A percentile compares a stretch with the other conserved stretches of the same genome.
Evolutionary conservation across 2,329 filamentous ascomycete genomes (phyloP).

Genomic region (Venturia oleaginea): DNA sequence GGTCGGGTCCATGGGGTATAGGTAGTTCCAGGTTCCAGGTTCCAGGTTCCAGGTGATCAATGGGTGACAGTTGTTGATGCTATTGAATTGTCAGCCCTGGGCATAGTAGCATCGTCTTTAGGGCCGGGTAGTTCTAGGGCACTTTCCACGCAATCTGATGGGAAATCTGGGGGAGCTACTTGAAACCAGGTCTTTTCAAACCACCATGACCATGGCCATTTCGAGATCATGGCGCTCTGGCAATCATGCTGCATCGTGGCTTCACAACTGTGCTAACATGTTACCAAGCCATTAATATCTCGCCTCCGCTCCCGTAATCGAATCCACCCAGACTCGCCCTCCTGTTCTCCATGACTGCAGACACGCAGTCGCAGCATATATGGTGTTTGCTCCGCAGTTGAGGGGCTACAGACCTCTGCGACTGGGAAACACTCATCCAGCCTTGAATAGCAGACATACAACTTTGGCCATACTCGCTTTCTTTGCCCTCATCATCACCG

Average conservation of each 20-base stretch:
- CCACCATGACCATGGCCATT: not conserved
- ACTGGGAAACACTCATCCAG: constrained; percentile 7
- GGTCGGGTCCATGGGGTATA: no score
- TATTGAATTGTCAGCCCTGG: no score
- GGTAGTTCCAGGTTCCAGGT: no score
- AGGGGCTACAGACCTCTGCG: constrained; percentile 12
- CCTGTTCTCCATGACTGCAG: not conserved
- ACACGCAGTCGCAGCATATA: not conserved
- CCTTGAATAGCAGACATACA: not conserved
- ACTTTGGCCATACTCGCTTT: not conserved
- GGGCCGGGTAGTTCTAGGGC: not conserved
- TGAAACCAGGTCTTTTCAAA: not conserved
- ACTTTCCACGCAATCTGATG: no score
- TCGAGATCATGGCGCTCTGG: no score
- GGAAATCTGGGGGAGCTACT: no score
- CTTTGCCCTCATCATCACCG: not conserved
- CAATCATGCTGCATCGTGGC: no score
- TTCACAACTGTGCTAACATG: no score
- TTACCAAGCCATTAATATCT: no score
- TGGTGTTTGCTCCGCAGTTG: constrained; percentile 13
- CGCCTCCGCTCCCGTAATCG: not conserved
- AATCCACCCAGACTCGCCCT: not conserved
- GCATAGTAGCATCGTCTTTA: no score
- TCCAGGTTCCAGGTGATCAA: not conserved
- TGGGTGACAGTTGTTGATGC: not conserved